These are phyloP conservation scores for Pseudisothecium myosuroides DNA, from an alignment of 225 moss, liverwort and hornwort species.

Conservation along the genomic window DNA sequence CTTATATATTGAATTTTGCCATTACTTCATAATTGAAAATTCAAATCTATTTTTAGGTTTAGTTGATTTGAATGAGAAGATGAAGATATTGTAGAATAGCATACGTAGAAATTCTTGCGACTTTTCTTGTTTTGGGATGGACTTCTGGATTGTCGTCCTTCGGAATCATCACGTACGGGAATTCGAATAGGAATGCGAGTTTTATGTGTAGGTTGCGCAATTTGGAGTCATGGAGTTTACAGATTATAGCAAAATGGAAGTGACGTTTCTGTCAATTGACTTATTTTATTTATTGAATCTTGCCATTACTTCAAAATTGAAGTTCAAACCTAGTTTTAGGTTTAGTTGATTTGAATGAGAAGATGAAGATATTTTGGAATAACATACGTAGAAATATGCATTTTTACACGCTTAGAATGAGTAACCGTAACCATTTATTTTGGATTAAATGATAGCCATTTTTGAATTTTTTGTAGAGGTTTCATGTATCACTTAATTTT, in stretches of 20 bases:
- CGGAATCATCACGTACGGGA: not conserved
- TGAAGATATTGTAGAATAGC: not conserved
- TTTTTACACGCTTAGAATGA: not conserved
- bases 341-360: not conserved
- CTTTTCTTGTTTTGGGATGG: not conserved
- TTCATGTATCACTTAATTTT: not conserved
- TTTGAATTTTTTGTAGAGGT: not conserved
- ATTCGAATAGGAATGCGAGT: not conserved
- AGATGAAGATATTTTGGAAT: not conserved
- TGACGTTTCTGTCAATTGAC: not conserved
- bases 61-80: not conserved
- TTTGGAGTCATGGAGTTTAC: not conserved
- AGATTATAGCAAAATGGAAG: not conserved
- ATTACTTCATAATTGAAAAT: not conserved
- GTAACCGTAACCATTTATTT: not conserved
- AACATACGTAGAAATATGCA: not conserved
- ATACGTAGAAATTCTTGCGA: not conserved
- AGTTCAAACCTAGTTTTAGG: not conserved
- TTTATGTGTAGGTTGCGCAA: not conserved
- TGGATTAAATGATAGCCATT: not conserved
- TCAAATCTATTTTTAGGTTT: not conserved
- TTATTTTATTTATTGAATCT: not conserved
- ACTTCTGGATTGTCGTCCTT: not conserved
- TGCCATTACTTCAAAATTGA: not conserved
- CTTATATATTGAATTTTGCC: not conserved